phyloP scores from a whole-genome alignment of 352 stramenopile species.

The Phytophthora sp. region DNA sequence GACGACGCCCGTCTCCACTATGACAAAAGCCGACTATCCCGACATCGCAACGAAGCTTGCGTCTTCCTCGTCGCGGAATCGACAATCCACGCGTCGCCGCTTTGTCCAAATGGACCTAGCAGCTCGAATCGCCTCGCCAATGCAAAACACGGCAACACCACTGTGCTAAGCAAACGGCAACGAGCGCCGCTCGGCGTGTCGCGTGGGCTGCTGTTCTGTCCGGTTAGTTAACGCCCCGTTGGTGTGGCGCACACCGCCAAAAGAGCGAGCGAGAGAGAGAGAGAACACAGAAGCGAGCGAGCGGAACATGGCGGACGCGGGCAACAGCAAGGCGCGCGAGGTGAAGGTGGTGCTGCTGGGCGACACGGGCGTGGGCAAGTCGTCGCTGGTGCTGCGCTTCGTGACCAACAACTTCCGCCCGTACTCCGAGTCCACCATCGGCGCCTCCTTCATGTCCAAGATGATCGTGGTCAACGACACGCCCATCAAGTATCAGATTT shows the following conservation, averaged over 20 bases:
- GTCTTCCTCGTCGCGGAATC: not conserved
- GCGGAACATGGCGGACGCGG: slow-evolving; percentile 53
- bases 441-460: slow-evolving; percentile 97
- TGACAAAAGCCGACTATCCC: slow-evolving; percentile 2
- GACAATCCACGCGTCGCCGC: slow-evolving; percentile 2
- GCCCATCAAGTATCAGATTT: slow-evolving; percentile 98
- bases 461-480: slow-evolving; percentile 93
- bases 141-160: no score
- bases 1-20: not conserved
- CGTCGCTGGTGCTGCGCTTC: slow-evolving; percentile 95
- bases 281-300: slow-evolving; percentile 7
- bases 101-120: not conserved
- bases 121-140: not conserved
- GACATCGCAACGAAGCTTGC: not conserved
- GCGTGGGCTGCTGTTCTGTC: not conserved
- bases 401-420: slow-evolving; percentile 97
- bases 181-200: slow-evolving; percentile 10
- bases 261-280: slow-evolving; percentile 19
- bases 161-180: no score
- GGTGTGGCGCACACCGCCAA: no score
- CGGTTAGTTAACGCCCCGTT: slow-evolving; percentile 29
- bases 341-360: slow-evolving; percentile 93
- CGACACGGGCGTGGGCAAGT: slow-evolving; percentile 96
- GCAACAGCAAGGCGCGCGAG: slow-evolving; percentile 79
- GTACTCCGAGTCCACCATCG: slow-evolving; percentile 97